A percentile compares a stretch with the other conserved stretches of the same genome.
These are phyloP conservation scores for Candida pseudoviswanathii DNA, from an alignment of 1,139 yeast species.

Conservation along the genomic window DNA sequence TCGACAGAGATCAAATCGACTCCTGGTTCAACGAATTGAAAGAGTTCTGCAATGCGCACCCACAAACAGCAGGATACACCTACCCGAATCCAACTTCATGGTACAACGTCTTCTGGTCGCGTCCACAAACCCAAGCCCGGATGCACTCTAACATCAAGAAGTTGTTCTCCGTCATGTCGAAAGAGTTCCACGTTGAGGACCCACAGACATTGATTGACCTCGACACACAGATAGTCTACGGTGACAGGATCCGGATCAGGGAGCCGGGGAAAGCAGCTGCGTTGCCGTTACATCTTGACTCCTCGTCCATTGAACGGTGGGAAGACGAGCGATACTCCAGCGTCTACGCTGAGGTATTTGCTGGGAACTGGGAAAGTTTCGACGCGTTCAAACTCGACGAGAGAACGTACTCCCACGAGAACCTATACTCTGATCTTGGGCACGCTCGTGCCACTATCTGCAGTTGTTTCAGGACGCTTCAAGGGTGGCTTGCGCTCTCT, in stretches of 20 bases:
- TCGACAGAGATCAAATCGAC: slow-evolving; percentile 18
- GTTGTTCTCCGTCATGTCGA: slow-evolving; percentile 31
- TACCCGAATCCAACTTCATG: slow-evolving; percentile 32
- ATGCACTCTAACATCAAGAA: slow-evolving; percentile 39
- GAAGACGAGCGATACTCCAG: slow-evolving; percentile 33
- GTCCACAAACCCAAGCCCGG: slow-evolving; percentile 44
- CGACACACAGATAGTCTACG: slow-evolving; percentile 35
- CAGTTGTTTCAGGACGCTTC: slow-evolving; percentile 45
- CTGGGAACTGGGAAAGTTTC: slow-evolving; percentile 50
- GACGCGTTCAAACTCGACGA: slow-evolving; percentile 45
- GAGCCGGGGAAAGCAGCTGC: slow-evolving; percentile 40
- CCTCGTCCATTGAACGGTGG: slow-evolving; percentile 48
- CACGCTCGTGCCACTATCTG: slow-evolving; percentile 32
- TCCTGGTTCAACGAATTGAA: slow-evolving; percentile 22
- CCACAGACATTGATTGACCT: slow-evolving; percentile 25
- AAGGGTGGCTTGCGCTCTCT: slow-evolving; percentile 51
- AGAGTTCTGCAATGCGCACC: slow-evolving; percentile 26
- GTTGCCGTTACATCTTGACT: slow-evolving; percentile 47
- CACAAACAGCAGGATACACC: slow-evolving; percentile 31
- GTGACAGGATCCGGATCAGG: slow-evolving; percentile 44
- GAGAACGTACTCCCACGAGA: slow-evolving; percentile 36
- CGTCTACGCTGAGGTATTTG: slow-evolving; percentile 41
- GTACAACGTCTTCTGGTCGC: slow-evolving; percentile 44
- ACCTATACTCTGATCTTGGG: slow-evolving; percentile 28
- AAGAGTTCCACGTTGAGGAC: slow-evolving; percentile 35